These are phyloP conservation scores for Phytophthora boehmeriae DNA, from an alignment of 352 stramenopile species.

Conservation along the genomic window DNA sequence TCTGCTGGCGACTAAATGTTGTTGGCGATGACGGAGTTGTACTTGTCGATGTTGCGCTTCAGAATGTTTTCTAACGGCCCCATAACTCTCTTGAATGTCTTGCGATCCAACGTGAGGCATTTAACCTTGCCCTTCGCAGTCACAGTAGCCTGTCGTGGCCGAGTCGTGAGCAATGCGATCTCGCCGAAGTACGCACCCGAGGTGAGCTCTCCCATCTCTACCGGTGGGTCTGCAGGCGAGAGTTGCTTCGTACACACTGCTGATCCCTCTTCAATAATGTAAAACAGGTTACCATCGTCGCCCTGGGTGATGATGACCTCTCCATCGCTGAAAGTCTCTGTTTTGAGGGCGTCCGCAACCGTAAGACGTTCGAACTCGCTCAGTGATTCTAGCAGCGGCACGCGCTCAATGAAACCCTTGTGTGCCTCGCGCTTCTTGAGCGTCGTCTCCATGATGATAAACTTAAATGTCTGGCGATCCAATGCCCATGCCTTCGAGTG, in stretches of 20 bases:
- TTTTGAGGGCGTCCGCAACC: slow-evolving; percentile 86
- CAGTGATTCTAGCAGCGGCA: slow-evolving; percentile 92
- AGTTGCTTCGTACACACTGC: slow-evolving; percentile 87
- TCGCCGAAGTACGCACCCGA: slow-evolving; percentile 97
- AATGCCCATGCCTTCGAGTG: slow-evolving; percentile 93
- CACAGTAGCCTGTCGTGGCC: slow-evolving; percentile 91
- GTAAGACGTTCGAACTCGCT: slow-evolving; percentile 90
- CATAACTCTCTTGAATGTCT: slow-evolving; percentile 93
- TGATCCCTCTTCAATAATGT: slow-evolving; percentile 89
- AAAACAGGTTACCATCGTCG: slow-evolving; percentile 90
- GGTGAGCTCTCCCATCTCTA: slow-evolving; percentile 89
- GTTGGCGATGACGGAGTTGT: slow-evolving; percentile 91
- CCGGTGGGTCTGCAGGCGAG: slow-evolving; percentile 61
- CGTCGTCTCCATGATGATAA: slow-evolving; percentile 93
- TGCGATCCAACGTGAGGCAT: slow-evolving; percentile 91
- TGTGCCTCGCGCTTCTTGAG: slow-evolving; percentile 88
- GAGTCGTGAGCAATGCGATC: slow-evolving; percentile 93
- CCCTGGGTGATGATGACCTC: slow-evolving; percentile 92
- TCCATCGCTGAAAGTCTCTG: slow-evolving; percentile 82
- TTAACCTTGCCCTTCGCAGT: slow-evolving; percentile 86
- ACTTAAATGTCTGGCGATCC: slow-evolving; percentile 91
- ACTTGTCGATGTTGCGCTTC: slow-evolving; percentile 92
- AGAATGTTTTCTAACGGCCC: slow-evolving; percentile 90
- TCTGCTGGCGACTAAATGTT: slow-evolving; percentile 75
- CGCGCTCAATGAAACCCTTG: slow-evolving; percentile 89